These are phyloP conservation scores for Camellia oleifera DNA, from an alignment of 179 eudicot species.

Conservation along the genomic window DNA sequence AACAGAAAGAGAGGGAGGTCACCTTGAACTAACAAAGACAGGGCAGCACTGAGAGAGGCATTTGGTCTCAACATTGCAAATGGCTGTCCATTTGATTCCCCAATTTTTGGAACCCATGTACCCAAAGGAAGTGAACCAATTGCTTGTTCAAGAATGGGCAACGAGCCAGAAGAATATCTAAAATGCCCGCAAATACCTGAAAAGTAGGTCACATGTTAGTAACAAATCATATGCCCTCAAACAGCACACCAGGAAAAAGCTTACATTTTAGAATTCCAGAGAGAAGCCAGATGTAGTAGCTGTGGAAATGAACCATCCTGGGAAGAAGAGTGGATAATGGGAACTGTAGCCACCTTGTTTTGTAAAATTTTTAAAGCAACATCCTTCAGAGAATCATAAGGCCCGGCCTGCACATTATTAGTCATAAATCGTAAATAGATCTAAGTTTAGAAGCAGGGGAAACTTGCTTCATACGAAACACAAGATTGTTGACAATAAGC, in stretches of 20 bases:
- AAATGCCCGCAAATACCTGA: constrained; percentile 47
- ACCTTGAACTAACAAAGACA: constrained; percentile 91
- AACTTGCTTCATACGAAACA: neutral
- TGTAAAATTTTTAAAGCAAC: constrained; percentile 53
- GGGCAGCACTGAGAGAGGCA: constrained; percentile 78
- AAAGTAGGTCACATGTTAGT: constrained; percentile 21
- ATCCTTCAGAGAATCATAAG: constrained; percentile 52
- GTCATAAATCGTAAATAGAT: neutral
- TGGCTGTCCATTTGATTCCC: constrained; percentile 70
- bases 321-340: constrained; percentile 50
- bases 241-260: constrained; percentile 13
- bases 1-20: constrained; percentile 8
- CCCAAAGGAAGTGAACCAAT: constrained; percentile 75
- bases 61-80: constrained; percentile 83
- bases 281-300: constrained; percentile 37
- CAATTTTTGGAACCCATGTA: constrained; percentile 96
- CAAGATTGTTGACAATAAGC: no score
- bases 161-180: constrained; percentile 31
- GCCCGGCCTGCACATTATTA: constrained; percentile 45
- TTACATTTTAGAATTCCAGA: constrained; percentile 38
- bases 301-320: constrained; percentile 34
- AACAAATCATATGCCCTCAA: neutral
- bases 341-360: constrained; percentile 56
- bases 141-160: constrained; percentile 43
- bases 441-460: neutral